phyloP scores from a whole-genome alignment of 148 eudicot genomes.

The Rhododendron molle region DNA sequence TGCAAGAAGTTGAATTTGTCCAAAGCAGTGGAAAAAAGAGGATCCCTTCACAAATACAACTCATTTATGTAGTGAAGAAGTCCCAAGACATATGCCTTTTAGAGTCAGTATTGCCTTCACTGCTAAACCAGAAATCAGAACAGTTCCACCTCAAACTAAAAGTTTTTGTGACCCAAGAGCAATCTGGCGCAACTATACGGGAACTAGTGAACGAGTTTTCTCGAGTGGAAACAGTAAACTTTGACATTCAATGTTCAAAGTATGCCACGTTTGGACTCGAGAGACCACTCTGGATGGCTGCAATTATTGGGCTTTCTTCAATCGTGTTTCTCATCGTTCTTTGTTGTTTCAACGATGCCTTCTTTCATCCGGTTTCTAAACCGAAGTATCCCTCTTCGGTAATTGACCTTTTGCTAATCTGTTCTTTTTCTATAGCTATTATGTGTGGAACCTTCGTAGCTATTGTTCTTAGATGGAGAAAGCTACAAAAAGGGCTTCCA shows the following conservation, averaged over 20 bases:
- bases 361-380: conserved; percentile 33
- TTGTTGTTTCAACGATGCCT: conserved; percentile 39
- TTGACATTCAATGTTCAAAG: conserved; percentile 24
- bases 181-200: conserved; percentile 29
- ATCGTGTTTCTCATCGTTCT: conserved; percentile 44
- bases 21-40: conserved; percentile 16
- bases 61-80: conserved; percentile 52
- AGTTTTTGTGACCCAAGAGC: conserved; percentile 59
- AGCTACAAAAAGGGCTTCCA: conserved; percentile 21
- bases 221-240: conserved; percentile 20
- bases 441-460: conserved; percentile 21
- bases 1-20: conserved; percentile 45
- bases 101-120: conserved; percentile 41
- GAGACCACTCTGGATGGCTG: conserved; percentile 40
- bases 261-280: conserved; percentile 36
- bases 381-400: conserved; percentile 39
- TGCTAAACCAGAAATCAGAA: conserved; percentile 30
- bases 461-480: conserved; percentile 34
- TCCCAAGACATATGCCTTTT: conserved; percentile 52
- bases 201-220: conserved; percentile 47
- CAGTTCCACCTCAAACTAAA: conserved; percentile 37
- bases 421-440: conserved; percentile 26
- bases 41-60: conserved; percentile 42
- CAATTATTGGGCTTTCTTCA: conserved; percentile 34
- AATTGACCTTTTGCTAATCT: background rate